Conservation (phyloP, 2,329 filamentous ascomycete genomes). For the Pezizomycotina sp. region DNA sequence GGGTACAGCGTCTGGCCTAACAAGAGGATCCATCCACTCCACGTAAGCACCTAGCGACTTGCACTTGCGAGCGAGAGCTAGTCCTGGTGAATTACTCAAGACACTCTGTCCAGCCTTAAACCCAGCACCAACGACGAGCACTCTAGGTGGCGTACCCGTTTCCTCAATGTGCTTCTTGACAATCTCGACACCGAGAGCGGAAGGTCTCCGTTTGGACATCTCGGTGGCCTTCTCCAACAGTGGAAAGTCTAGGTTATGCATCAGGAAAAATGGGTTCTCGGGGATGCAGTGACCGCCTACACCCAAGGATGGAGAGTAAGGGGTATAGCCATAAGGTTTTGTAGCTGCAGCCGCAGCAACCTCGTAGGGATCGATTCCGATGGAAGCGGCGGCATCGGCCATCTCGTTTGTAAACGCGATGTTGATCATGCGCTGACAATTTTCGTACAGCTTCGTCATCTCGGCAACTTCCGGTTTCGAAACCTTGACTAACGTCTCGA, state of each 20-base stretch:
- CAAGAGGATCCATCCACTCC: constrained; percentile 33
- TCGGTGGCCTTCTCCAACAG: constrained; percentile 33
- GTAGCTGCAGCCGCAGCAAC: constrained; percentile 36
- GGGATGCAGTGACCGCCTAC: constrained; percentile 43
- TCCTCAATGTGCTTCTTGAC: constrained; percentile 29
- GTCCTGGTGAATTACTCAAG: constrained; percentile 35
- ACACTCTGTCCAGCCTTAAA: constrained; percentile 38
- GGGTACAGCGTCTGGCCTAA: constrained; percentile 31
- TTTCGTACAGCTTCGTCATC: constrained; percentile 44
- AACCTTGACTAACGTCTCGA: constrained; percentile 35
- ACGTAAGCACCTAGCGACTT: constrained; percentile 31
- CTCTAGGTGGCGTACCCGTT: constrained; percentile 22
- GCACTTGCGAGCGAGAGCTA: constrained; percentile 31
- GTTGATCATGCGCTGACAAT: constrained; percentile 40
- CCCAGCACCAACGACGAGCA: constrained; percentile 36
- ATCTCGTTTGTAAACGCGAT: constrained; percentile 43
- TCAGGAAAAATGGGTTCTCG: constrained; percentile 39
- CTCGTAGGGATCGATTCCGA: constrained; percentile 37
- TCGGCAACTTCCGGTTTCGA: constrained; percentile 40
- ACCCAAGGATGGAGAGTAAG: constrained; percentile 35
- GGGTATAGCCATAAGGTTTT: constrained; percentile 39
- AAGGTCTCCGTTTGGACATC: constrained; percentile 32
- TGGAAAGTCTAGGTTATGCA: constrained; percentile 35
- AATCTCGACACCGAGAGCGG: constrained; percentile 32
- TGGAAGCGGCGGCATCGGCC: constrained; percentile 36